Evolutionary conservation across 2,329 filamentous ascomycete species (phyloP), one percentile per base, ranked within the genome.

Genomic region (Leptographium lundbergii): DNA sequence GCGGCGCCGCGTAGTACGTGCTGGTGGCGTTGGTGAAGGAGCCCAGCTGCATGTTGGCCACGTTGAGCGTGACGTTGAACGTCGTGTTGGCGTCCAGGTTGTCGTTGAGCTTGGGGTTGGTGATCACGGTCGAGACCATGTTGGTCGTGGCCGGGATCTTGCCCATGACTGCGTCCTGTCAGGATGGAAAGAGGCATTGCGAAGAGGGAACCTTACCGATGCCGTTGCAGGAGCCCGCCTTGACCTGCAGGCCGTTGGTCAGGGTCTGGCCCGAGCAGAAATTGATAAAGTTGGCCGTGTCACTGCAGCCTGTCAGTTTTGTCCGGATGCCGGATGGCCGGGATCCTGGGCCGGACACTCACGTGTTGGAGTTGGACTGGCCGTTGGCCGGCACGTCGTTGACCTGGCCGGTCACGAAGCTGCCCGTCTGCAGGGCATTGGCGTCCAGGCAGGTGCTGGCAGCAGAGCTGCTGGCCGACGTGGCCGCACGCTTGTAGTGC

Each of bases 201-300:
- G 27, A 54, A 9, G n/a, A 14, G 11, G 34, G 50, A 27, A 17
- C 14, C 78, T 69, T 74, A 80, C 79, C 71, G 65, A 85, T 77
- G 69, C 80, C 80, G 69, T 87, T 87, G 72, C 84, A 87, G 42
- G 83, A 86, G 24, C 84, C 84, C 5, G 64, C 69, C 60, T 73
- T 74, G 61, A 78, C 71, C 69, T 87, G 84, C 50, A 77, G 68
- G 66, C 84, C 84, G 66, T 87, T 83, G 64, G 84, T 87, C 61
- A 84, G 65, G 2, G 73, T 77, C 67, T 77, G 63, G 57, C 78
- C 79, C 1, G 69, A 62, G 67, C 81, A 85, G 69, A 84, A 82
- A 75, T 85, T 84, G 76, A 84, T 84, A 70, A 85, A 85, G 74
- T 85, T 85, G 72, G 74, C 72, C 22, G 71, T 61, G 64, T 84